Evolutionary conservation across 306 rosid species (phyloP).

Genomic region (Pyrus bretschneideri): DNA sequence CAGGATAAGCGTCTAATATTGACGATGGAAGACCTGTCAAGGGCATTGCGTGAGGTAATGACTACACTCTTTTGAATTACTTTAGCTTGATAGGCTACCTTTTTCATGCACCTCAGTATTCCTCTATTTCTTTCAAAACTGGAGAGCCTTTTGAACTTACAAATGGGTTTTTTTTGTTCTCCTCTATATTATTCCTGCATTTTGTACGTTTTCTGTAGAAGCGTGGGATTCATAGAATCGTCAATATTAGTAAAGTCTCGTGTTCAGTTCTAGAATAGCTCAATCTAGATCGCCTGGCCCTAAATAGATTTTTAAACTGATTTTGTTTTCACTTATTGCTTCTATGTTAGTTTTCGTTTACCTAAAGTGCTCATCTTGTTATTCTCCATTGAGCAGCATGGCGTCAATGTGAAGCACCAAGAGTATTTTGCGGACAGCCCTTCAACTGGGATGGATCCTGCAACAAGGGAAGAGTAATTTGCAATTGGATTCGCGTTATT

Average conservation of each 20-base stretch:
- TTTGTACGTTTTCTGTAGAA: neutral
- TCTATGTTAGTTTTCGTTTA: neutral
- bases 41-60: constrained; percentile 63
- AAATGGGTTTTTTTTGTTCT: neutral
- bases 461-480: constrained; percentile 81
- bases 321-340: neutral
- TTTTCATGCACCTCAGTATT: neutral
- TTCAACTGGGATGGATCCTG: constrained; percentile 77
- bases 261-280: neutral
- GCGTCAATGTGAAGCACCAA: constrained; percentile 89
- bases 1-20: constrained; percentile 86
- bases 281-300: neutral
- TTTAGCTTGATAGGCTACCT: neutral
- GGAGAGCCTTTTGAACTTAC: neutral
- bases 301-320: neutral
- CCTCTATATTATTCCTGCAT: neutral
- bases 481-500: neutral
- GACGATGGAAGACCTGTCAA: constrained; percentile 81
- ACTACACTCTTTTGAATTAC: neutral
- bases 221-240: neutral
- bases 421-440: constrained; percentile 97
- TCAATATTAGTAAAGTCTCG: neutral
- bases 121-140: neutral
- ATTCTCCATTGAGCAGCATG: constrained; percentile 22
- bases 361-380: neutral